Percentiles rank a stretch among this genome's conserved stretches.
Evolutionary conservation across 1,284 basidiomycete genomes (phyloP).

Genomic region (Boletellus dicymbophilus): DNA sequence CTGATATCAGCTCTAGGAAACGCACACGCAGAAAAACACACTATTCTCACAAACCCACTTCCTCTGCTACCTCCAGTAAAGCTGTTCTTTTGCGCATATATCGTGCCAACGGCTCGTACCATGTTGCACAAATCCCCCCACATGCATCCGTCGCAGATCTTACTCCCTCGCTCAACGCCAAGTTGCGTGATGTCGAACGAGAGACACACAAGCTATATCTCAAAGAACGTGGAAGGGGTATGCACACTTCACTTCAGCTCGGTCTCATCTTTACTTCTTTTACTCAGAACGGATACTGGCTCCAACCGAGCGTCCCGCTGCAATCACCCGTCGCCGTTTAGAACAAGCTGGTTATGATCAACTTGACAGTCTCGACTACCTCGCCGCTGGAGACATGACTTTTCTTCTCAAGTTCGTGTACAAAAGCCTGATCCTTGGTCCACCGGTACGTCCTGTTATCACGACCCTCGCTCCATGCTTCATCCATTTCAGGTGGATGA

Average conservation of each 20-base stretch:
- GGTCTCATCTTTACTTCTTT: slow-evolving; percentile 3
- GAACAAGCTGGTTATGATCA: slow-evolving; percentile 92
- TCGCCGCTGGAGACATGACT: slow-evolving; percentile 82
- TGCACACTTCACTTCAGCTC: slow-evolving; percentile 28
- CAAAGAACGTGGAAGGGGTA: slow-evolving; percentile 83
- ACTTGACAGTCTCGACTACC: slow-evolving; percentile 77
- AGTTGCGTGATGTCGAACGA: slow-evolving; percentile 45
- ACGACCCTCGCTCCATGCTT: neutral
- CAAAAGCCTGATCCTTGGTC: slow-evolving; percentile 69
- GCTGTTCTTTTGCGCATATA: slow-evolving; percentile 64
- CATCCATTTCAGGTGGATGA: slow-evolving; percentile 61
- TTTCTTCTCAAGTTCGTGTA: slow-evolving; percentile 92
- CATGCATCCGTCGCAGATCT: slow-evolving; percentile 74
- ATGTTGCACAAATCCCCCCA: slow-evolving; percentile 67
- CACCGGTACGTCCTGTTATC: slow-evolving; percentile 50
- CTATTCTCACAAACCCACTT: slow-evolving; percentile 16
- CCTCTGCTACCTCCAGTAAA: slow-evolving; percentile 19
- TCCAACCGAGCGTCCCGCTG: slow-evolving; percentile 82
- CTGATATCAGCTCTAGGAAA: slow-evolving; percentile 19
- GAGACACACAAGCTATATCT: slow-evolving; percentile 80
- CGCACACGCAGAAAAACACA: slow-evolving; percentile 28
- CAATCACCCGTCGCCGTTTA: slow-evolving; percentile 83
- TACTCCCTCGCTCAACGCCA: slow-evolving; percentile 62
- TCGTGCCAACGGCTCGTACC: slow-evolving; percentile 73
- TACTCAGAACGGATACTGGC: slow-evolving; percentile 77